Base-by-base conservation (phyloP, 306 rosid species). In the Gastrolobium bilobum region DNA sequence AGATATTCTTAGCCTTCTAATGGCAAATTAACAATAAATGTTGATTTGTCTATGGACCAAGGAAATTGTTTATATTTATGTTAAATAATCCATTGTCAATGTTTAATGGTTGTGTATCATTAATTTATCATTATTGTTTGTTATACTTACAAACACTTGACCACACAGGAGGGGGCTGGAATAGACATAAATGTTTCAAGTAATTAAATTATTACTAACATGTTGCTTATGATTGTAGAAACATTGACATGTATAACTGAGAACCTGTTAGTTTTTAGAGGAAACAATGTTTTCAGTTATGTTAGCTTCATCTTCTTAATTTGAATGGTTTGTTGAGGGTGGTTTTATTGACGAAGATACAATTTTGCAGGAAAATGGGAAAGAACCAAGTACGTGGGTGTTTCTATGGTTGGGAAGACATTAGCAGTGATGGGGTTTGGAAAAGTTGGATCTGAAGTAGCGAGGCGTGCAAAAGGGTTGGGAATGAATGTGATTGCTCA, bases 371-470 rank as follows among this genome's bases (percentile, higher is more conserved):
- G 97, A 57, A 86, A 89, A 79, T 94, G 99, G 99, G 84, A 82
- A 66, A 77, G 99, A 20, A 91, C n/a, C 89, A 92, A 94, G 89
- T 92, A 89, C 26, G 97, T 94, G 2, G 99, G 99, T 38, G 99
- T 94, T 2, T 94, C 99, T 1, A 46, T 94, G 68, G 99, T 91
- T 30, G 99, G 99, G n/a, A 94, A 94, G 72, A 94, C 95, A 7
- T 63, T 94, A 9, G 99, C 95, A 10, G 82, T 92, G 6, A 89
- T 92, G 90, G 99, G 97, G 4, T 92, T 94, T 46, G 98, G 98
- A 20, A 94, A 94, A 86, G 98, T 94, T 47, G 98, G 97, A 79
- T 89, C 97, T 31, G 97, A 94, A 81, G 91, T 94, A 26, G 97
- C 97, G 0, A 89, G 97, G 75, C 88, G 97, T 14, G 97, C 97